Base-by-base conservation (phyloP, 2,329 filamentous ascomycete genomes). In the Trichoderma sp. region DNA sequence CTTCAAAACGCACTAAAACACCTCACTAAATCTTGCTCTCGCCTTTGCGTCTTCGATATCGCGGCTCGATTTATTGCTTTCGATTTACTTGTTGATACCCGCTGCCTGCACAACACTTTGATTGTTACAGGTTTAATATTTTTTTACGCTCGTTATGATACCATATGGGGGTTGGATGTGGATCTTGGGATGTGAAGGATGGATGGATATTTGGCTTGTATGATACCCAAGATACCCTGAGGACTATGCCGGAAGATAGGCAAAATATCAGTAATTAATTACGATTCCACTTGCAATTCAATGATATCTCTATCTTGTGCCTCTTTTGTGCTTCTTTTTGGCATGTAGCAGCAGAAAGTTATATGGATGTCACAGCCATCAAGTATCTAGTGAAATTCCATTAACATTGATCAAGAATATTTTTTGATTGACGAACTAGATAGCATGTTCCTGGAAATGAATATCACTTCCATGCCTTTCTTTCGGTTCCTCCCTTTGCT, bases 151-250 rank as follows among this genome's bases (percentile, higher is more conserved):
- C 65, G 55, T 60, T 59, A 51, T 67, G 43, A 66, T 66, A 67
- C 55, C 32, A 59, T 30, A 24, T 43, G 21, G 26, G 21, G 14
- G n/a, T 37, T 39, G 64, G 55, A n/a, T 37, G 56, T 46, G 65
- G 56, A 68, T 68, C 65, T 68, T 66, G 64, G 64, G 60, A 34
- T 21, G 49, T 34, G 64, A 66, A 37, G n/a, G 54, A 59, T 34
- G n/a, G 54, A 59, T 34, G 28, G n/a, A 26, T 37, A 32, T 46
- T 66, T 66, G 39, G 26, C 30, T 28, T 49, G 54, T 58, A 67
- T 68, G 72, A 74, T 74, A 74, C 73, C 73, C 69, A 70, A 55
- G 55, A 67, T 70, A 70, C 69, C 64, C 58, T 28, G 59, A 68
- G 54, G 58, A 66, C 55, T 24, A 60, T 59, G 11, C 66, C 68